Base-by-base conservation (phyloP, 192 early-diverging fungal species). In the Piromyces sp. region DNA sequence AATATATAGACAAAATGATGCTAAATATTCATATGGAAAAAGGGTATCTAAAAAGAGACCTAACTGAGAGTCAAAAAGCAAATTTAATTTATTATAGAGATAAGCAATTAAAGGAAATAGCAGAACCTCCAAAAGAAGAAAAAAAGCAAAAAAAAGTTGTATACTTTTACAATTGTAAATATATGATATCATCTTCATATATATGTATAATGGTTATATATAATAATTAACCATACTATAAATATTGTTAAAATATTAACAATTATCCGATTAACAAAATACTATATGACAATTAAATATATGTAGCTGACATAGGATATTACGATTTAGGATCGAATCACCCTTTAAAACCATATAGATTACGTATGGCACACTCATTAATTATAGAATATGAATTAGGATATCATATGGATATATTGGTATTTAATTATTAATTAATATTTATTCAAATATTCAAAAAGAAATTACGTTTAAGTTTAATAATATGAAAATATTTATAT, bases 291-390 rank as follows among this genome's bases (percentile, higher is more conserved):
- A n/a, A n/a, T n/a, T n/a, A n/a, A n/a, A n/a, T n/a, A 9, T n/a
- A n/a, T n/a, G n/a, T 68, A 68, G 51, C 51, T 68, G 51, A 68
- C n/a, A 68, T 68, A n/a, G 26, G 51, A 22, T 68, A 68, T n/a
- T 11, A 68, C n/a, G 51, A 68, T 11, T 28, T 68, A n/a, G 51
- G 51, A 68, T 68, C 51, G 80, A 94, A 94, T 58, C 97, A 99
- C 85, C 94, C 94, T 26, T 97, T 99, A 96, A 99, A 99, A 85
- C 97, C 97, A 26, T 92, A 95, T 33, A 89, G 97, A 82, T 94
- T 99, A 83, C 94, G 94, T 80, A 94, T 99, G 89, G 93, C 95
- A 2, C 96, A 99, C 85, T 94, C 93, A 84, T 87, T 99, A 42
- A 93, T 99, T 30, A 88, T 95, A 79, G 93, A 93, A 42, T 99